Percentiles rank a stretch among this genome's conserved stretches.
Conservation (phyloP, 2,329 filamentous ascomycete genomes). For the Emergomyces pasteurianus region DNA sequence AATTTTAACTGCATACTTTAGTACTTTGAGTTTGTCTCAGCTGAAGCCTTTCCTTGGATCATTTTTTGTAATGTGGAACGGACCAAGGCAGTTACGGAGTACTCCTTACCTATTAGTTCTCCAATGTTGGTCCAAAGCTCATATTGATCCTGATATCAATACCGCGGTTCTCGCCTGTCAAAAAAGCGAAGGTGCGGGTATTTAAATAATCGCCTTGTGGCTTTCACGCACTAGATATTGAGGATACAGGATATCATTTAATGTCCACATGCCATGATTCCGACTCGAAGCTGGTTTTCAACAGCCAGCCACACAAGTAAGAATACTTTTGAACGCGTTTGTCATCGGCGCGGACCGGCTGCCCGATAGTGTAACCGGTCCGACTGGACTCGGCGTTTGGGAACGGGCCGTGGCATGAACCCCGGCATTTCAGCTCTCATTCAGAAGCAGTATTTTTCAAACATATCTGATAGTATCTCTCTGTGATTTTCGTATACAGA, state of each 20-base stretch:
- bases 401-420: not conserved
- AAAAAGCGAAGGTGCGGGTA: too few relatives aligned
- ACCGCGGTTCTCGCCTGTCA: slow-evolving; percentile 26
- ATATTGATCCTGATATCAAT: slow-evolving; percentile 33
- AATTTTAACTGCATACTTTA: too few relatives aligned
- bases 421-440: not conserved
- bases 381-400: not conserved
- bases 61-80: not conserved
- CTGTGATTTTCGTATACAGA: too few relatives aligned
- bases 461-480: not conserved
- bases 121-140: slow-evolving; percentile 6
- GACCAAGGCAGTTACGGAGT: too few relatives aligned
- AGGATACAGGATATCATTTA: too few relatives aligned
- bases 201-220: too few relatives aligned
- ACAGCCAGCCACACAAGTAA: not conserved
- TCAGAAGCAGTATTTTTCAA: not conserved
- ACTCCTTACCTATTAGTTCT: too few relatives aligned
- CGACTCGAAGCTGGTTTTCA: not conserved
- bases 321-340: not conserved
- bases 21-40: not conserved
- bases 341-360: not conserved
- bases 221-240: too few relatives aligned
- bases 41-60: not conserved
- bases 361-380: not conserved
- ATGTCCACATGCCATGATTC: not conserved